These are phyloP conservation scores for Tulasnella sp. DNA, from an alignment of 768 basidiomycete genomes.

Conservation along the genomic window DNA sequence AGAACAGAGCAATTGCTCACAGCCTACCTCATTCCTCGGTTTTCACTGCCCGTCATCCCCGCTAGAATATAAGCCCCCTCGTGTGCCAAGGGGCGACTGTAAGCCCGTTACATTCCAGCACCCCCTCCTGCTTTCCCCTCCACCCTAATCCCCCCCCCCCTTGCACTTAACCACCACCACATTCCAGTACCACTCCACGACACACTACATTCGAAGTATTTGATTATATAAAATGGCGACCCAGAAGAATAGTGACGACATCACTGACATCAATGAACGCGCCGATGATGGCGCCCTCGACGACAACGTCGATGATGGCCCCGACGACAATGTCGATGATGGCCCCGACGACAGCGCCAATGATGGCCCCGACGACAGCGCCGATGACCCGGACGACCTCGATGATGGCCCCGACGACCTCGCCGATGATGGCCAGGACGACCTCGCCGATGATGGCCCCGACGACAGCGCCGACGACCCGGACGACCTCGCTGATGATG, in stretches of 20 bases:
- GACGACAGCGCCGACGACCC: too few species aligned
- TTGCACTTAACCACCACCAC: not conserved
- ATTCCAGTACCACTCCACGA: not conserved
- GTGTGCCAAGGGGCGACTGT: not conserved
- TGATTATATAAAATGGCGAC: not conserved
- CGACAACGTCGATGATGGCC: too few species aligned
- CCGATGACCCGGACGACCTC: too few species aligned
- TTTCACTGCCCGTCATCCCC: not conserved
- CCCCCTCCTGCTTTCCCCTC: not conserved
- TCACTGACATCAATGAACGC: too few species aligned
- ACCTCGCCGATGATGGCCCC: too few species aligned
- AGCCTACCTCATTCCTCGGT: not conserved
- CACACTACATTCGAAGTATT: not conserved
- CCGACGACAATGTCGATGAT: too few species aligned
- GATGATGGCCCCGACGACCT: too few species aligned
- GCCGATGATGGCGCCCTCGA: too few species aligned
- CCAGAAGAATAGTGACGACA: not conserved
- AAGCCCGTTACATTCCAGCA: not conserved
- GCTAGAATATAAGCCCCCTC: not conserved
- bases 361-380: too few species aligned
- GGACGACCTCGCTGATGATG: too few species aligned
- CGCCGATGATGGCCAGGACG: too few species aligned
- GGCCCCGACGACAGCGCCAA: too few species aligned
- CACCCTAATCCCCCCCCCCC: not conserved
- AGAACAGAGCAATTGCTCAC: not conserved